A percentile compares a stretch with the other conserved stretches of the same genome.
Conservation (phyloP, 805 yeast species). For the Candida insectorum region DNA sequence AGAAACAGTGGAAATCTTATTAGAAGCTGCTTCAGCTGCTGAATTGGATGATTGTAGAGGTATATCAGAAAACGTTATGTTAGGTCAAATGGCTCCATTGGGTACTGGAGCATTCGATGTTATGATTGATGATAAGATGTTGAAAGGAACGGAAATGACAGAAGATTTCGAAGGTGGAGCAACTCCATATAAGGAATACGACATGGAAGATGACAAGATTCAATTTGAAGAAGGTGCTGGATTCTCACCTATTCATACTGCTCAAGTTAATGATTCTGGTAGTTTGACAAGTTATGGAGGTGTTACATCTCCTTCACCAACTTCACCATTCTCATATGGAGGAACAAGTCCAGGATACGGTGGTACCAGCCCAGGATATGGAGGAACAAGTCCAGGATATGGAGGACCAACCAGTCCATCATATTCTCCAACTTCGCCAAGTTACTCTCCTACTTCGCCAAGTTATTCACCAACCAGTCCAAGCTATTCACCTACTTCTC, state of each 20-base stretch:
- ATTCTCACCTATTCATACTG: slow-evolving; percentile 93
- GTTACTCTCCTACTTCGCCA: slow-evolving; percentile 75
- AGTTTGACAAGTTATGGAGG: slow-evolving; percentile 91
- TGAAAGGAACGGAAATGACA: slow-evolving; percentile 42
- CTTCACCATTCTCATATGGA: slow-evolving; percentile 56
- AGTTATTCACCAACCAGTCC: slow-evolving; percentile 64
- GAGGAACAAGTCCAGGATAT: slow-evolving; percentile 57
- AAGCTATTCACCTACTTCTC: slow-evolving; percentile 69
- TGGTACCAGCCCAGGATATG: slow-evolving; percentile 73
- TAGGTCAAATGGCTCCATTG: slow-evolving; percentile 97
- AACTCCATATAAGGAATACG: slow-evolving; percentile 80
- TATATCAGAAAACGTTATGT: slow-evolving; percentile 94
- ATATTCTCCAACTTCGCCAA: slow-evolving; percentile 69
- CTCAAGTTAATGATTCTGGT: slow-evolving; percentile 75
- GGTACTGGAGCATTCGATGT: slow-evolving; percentile 99
- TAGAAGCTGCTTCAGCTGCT: slow-evolving; percentile 98
- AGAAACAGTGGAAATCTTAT: slow-evolving; percentile 95
- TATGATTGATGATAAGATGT: slow-evolving; percentile 85
- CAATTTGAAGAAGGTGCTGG: slow-evolving; percentile 70
- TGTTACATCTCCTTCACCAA: slow-evolving; percentile 46
- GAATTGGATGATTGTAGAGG: slow-evolving; percentile 98
- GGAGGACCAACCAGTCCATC: slow-evolving; percentile 64
- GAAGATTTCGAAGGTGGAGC: slow-evolving; percentile 62
- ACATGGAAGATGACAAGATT: slow-evolving; percentile 57
- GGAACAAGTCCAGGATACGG: slow-evolving; percentile 51